These are phyloP conservation scores for Plenodomus biglobosus DNA, from an alignment of 2,329 filamentous ascomycete genomes.

Conservation along the genomic window DNA sequence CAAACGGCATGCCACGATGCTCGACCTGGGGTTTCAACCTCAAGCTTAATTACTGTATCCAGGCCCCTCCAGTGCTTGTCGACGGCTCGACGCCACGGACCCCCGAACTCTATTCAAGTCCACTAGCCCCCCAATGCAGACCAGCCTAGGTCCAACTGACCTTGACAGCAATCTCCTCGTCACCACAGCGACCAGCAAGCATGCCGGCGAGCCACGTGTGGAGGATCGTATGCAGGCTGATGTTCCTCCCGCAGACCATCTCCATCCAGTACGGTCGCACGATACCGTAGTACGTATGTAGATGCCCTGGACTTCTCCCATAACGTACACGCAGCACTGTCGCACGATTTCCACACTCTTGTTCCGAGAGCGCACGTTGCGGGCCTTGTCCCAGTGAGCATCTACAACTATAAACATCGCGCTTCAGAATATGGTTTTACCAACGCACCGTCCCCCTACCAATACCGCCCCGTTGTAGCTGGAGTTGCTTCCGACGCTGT, in stretches of 20 bases:
- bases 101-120: too few relatives aligned
- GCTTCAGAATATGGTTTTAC: not conserved
- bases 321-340: too few relatives aligned
- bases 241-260: not conserved
- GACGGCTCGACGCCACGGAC: not conserved
- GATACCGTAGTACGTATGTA: too few relatives aligned
- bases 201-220: not conserved
- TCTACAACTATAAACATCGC: not conserved
- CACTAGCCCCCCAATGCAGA: not conserved
- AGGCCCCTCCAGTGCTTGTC: too few relatives aligned
- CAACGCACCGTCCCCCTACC: not conserved
- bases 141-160: not conserved
- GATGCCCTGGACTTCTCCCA: too few relatives aligned
- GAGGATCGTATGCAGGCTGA: not conserved
- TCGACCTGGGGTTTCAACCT: not conserved
- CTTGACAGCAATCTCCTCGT: not conserved
- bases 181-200: not conserved
- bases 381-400: too few relatives aligned
- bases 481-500: not conserved
- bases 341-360: too few relatives aligned
- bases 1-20: conserved; percentile 1
- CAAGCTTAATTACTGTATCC: too few relatives aligned
- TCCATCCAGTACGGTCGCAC: not conserved
- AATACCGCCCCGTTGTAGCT: not conserved
- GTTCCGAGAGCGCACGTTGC: too few relatives aligned